Evolutionary conservation across 2,329 filamentous ascomycete genomes (phyloP).

Genomic region (Colletotrichum tropicale): DNA sequence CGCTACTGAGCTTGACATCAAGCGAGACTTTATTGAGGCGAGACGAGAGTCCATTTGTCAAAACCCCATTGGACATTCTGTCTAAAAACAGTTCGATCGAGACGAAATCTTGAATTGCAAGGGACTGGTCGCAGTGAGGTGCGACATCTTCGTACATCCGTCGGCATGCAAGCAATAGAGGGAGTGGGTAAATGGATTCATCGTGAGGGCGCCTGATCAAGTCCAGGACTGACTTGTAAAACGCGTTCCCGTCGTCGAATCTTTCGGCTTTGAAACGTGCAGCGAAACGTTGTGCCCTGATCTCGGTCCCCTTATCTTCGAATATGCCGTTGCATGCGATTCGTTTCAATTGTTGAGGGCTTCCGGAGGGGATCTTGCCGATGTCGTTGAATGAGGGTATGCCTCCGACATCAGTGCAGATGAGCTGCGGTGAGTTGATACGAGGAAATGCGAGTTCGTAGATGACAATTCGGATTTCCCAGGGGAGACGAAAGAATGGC

Average conservation of each 20-base stretch:
- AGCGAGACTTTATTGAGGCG: not conserved
- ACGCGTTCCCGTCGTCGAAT: not conserved
- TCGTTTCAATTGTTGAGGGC: not conserved
- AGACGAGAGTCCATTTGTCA: not conserved
- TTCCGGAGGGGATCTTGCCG: not conserved
- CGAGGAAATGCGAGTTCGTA: not conserved
- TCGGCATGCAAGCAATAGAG: not conserved
- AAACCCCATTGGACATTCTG: not conserved
- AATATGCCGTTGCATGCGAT: not conserved
- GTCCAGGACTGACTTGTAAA: not conserved
- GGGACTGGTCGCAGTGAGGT: not conserved
- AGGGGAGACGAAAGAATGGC: not conserved
- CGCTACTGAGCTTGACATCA: not conserved
- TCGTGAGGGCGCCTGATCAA: not conserved
- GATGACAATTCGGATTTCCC: not conserved
- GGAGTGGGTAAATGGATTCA: not conserved
- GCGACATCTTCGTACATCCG: constrained; percentile 2
- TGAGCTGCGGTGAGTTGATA: not conserved
- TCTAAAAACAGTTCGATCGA: not conserved
- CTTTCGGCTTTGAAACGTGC: not conserved
- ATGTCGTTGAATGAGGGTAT: not conserved
- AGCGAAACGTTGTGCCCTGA: not conserved
- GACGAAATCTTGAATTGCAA: not conserved
- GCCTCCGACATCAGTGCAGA: not conserved
- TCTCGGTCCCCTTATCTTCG: not conserved